These are phyloP conservation scores for Trichoderma virens DNA, from an alignment of 495 filamentous ascomycete species.

Conservation along the genomic window DNA sequence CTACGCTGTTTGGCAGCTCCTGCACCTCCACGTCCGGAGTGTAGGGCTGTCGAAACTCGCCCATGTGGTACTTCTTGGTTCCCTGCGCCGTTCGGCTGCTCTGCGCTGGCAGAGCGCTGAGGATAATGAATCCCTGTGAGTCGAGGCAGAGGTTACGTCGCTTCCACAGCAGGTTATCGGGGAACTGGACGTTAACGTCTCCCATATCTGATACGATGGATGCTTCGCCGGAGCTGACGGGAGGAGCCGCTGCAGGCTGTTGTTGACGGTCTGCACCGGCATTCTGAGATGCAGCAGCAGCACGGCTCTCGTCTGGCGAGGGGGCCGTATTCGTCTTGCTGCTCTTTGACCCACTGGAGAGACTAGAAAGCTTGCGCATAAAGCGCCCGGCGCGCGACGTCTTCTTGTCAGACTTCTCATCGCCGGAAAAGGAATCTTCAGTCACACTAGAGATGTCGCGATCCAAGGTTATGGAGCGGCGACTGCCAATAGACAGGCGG, in stretches of 20 bases:
- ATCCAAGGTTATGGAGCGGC: conserved; percentile 30
- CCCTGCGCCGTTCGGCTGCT: conserved; percentile 38
- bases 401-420: conserved; percentile 17
- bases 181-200: conserved; percentile 90
- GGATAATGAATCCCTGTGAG: conserved; percentile 64
- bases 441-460: conserved; percentile 9
- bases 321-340: conserved; percentile 51
- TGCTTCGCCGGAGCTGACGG: conserved; percentile 14
- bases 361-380: conserved; percentile 71
- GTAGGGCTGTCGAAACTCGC: conserved; percentile 69
- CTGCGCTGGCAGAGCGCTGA: conserved; percentile 45
- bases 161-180: conserved; percentile 89
- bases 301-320: conserved; percentile 26
- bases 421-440: conserved; percentile 9
- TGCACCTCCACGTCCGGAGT: conserved; percentile 81
- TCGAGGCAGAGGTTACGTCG: conserved; percentile 75
- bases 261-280: conserved; percentile 10
- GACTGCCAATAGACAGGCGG: conserved; percentile 38
- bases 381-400: conserved; percentile 58
- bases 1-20: conserved; percentile 79
- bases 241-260: conserved; percentile 15
- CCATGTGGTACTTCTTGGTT: conserved; percentile 67
- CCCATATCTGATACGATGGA: conserved; percentile 59
- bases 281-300: conserved; percentile 10
- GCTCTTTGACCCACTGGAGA: conserved; percentile 50